Base-by-base conservation (phyloP, 129 eudicot genomes). In the Centrapalus pauciflorus region DNA sequence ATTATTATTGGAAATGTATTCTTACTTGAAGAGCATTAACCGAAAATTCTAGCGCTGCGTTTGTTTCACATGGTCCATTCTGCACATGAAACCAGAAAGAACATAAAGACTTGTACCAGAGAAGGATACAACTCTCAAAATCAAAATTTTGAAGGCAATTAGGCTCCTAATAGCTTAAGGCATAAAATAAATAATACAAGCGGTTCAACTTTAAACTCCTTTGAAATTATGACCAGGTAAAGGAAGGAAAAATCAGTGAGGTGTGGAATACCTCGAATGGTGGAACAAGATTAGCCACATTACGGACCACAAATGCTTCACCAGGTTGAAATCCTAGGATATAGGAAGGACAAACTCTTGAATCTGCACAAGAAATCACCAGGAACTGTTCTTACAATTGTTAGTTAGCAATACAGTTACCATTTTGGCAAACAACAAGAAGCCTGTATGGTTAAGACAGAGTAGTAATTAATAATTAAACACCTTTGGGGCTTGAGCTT, bases 311-410 rank as follows among this genome's bases (percentile, higher is more conserved):
- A 80, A 89, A 94, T 19, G 99, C 99, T 55, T 94, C 99, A 38
- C 99, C 99, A 24, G 99, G 97, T 75, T 94, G 80, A 76, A 94
- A 86, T 12, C 99, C 98, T 16, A 88, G 54, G 37, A 93, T 84
- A 70, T 76, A 81, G 7, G 96, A 88, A 27, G 98, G 96, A 60
- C 98, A 93, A 64, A 93, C 96, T 73, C 98, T 80, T 6, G 98
- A 92, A 78, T 93, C 98, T 78, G 89, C 97, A 71, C 99, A 94
- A 78, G 99, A 84, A 75, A 94, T 84, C 80, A 94, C 93, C 82
- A 87, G 61, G 67, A 94, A 94, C 99, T 94, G 90, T 75, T 74
- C 80, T 64, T 26, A 55, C 71, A 68, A 61, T 66, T 10, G 77
- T 84, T 66, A 76, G 90, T 72, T 66, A 40, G 62, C 61, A 63